Conservation (phyloP, 345 rosid species). For the Chamaenerion angustifolium region DNA sequence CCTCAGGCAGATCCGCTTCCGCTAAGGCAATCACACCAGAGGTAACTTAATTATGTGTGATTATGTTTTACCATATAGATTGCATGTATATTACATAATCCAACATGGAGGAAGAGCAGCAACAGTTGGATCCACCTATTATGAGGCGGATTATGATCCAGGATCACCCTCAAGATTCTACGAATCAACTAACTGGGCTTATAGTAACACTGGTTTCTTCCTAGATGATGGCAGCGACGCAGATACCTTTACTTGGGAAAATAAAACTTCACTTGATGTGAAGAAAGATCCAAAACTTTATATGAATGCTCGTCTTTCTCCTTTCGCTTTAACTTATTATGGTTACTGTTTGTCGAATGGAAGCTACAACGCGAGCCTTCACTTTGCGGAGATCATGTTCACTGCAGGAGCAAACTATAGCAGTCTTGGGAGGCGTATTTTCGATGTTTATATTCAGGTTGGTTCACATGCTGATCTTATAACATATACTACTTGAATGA, state of each 20-base stretch:
- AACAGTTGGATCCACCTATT: background rate
- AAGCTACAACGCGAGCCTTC: slow-evolving; percentile 38
- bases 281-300: slow-evolving; percentile 17
- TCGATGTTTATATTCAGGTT: slow-evolving; percentile 62
- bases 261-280: slow-evolving; percentile 7
- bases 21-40: too few species aligned
- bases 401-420: slow-evolving; percentile 10
- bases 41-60: too few species aligned
- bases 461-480: background rate
- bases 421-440: slow-evolving; percentile 45
- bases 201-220: slow-evolving; percentile 43
- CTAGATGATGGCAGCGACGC: slow-evolving; percentile 3
- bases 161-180: background rate
- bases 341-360: slow-evolving; percentile 32
- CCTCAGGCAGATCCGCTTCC: too few species aligned
- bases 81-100: too few species aligned
- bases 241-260: slow-evolving; percentile 7
- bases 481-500: background rate
- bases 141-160: background rate
- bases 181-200: slow-evolving; percentile 21
- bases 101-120: background rate
- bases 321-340: slow-evolving; percentile 33
- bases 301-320: slow-evolving; percentile 26
- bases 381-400: slow-evolving; percentile 59
- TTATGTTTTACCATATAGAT: too few species aligned